These are phyloP conservation scores for Phytophthora colocasiae DNA, from an alignment of 352 stramenopile species.

Conservation along the genomic window DNA sequence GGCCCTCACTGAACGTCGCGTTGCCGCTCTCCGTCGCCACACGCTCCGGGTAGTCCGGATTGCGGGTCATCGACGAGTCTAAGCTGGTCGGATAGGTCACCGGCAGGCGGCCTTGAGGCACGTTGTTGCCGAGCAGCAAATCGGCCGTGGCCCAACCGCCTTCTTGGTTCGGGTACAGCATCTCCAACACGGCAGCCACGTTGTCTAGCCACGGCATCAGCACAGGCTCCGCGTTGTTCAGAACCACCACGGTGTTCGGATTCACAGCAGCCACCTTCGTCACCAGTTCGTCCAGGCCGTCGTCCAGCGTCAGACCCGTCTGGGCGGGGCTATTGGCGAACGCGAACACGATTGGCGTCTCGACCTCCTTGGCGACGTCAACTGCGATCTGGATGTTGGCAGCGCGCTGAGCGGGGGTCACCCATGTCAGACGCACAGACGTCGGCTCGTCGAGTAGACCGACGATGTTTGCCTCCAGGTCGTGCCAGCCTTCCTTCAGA, in stretches of 20 bases:
- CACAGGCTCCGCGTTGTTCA: constrained; percentile 41
- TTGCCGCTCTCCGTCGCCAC: constrained; percentile 33
- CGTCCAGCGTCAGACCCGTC: constrained; percentile 2
- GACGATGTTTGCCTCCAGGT: constrained; percentile 36
- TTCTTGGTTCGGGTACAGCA: constrained; percentile 48
- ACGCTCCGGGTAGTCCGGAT: constrained; percentile 38
- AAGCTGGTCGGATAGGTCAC: constrained; percentile 40
- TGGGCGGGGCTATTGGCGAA: constrained; percentile 41
- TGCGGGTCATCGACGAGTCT: constrained; percentile 37
- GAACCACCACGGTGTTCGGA: constrained; percentile 45
- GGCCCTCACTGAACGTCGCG: constrained; percentile 40
- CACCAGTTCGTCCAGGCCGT: constrained; percentile 33
- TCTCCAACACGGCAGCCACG: constrained; percentile 40
- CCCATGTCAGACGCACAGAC: constrained; percentile 42
- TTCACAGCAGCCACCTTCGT: constrained; percentile 37
- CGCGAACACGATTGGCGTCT: constrained; percentile 41
- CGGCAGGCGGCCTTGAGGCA: constrained; percentile 36
- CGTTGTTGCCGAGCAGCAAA: constrained; percentile 39
- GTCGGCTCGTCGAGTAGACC: constrained; percentile 35
- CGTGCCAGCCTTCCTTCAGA: constrained; percentile 37
- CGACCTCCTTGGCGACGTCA: constrained; percentile 38
- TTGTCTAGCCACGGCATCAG: constrained; percentile 41
- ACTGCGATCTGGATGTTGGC: constrained; percentile 41
- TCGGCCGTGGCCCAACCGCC: constrained; percentile 42
- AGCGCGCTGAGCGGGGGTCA: constrained; percentile 36